Evolutionary conservation across 345 rosid genomes (phyloP), one percentile per base, ranked within the genome.

Genomic region (Eucalyptus regnans): DNA sequence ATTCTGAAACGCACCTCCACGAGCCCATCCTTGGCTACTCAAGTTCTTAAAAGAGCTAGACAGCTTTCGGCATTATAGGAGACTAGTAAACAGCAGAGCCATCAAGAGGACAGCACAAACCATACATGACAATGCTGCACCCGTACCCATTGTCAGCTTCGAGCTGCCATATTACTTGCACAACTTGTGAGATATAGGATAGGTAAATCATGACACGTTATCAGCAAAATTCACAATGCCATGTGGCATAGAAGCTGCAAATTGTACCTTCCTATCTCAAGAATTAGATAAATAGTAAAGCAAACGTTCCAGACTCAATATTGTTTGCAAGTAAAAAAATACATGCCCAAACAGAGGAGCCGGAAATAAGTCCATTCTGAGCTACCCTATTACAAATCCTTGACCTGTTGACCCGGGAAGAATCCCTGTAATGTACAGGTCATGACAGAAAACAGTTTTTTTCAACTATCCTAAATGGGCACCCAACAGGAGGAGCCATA

Each of bases 401-500:
- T 27, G 31, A 62, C 68, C 68, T 62, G 68, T 12, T 11, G 68
- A 62, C 17, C n/a, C 68, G 8, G 68, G 33, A 62, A 62, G 68
- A 62, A 60, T 60, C 31, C 15, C 68, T 27, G 31, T 62, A 29
- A 62, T 29, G 31, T 12, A 62, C 68, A 62, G 33, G 68, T 62
- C 68, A 29, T 62, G 68, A 62, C 68, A 29, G 68, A 62, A 12
- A 62, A 62, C 68, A 27, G 14, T 62, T 13, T 62, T 27, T 60
- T 60, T 12, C 16, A 13, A 62, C 16, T 7, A 29, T 27, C 68
- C 68, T 60, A 87, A 7, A 22, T 89, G 87, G 92, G 91, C 66
- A 90, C 83, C 93, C 90, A 92, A 14, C 89, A 90, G n/a, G 91
- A 88, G 17, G 89, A 81, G 18, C 90, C 93, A 50, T 48, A 86